Conservation (phyloP, 2,329 filamentous ascomycete genomes). For the Bipolaris zeicola region DNA sequence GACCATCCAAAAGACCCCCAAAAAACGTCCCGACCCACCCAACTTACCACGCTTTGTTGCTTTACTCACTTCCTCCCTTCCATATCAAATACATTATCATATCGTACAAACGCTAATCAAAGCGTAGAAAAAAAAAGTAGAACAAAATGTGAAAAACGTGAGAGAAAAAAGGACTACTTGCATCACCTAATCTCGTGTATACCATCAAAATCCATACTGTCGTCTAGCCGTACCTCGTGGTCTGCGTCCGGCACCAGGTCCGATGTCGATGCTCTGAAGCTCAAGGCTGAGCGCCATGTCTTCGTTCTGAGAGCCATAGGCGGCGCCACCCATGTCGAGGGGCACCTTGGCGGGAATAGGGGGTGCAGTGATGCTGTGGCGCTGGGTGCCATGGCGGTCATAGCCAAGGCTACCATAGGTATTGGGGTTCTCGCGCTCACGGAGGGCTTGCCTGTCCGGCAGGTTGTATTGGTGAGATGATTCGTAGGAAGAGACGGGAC, state of each 20-base stretch:
- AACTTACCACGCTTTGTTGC: background rate
- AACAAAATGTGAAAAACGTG: background rate
- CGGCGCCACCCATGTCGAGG: conserved; percentile 41
- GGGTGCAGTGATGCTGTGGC: conserved; percentile 50
- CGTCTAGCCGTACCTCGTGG: conserved; percentile 19
- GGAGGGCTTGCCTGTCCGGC: conserved; percentile 36
- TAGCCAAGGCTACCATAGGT: conserved; percentile 41
- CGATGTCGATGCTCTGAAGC: conserved; percentile 62
- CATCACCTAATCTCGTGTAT: background rate
- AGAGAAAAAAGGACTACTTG: background rate
- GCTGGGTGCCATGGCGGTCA: conserved; percentile 29
- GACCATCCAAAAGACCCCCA: background rate
- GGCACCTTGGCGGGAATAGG: conserved; percentile 75
- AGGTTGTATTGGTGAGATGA: conserved; percentile 19
- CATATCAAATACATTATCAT: conserved; percentile 4
- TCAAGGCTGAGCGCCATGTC: conserved; percentile 70
- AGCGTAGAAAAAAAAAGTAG: background rate
- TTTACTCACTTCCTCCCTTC: background rate
- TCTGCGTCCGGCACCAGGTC: conserved; percentile 36
- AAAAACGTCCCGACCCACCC: background rate
- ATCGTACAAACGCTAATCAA: conserved; percentile 13
- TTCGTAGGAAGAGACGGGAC: conserved; percentile 20
- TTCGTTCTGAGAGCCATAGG: conserved; percentile 11
- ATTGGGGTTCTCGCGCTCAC: conserved; percentile 44
- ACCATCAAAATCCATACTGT: conserved; percentile 20